These are phyloP conservation scores for Claviceps sp. DNA, from an alignment of 2,329 filamentous ascomycete genomes.

Conservation along the genomic window DNA sequence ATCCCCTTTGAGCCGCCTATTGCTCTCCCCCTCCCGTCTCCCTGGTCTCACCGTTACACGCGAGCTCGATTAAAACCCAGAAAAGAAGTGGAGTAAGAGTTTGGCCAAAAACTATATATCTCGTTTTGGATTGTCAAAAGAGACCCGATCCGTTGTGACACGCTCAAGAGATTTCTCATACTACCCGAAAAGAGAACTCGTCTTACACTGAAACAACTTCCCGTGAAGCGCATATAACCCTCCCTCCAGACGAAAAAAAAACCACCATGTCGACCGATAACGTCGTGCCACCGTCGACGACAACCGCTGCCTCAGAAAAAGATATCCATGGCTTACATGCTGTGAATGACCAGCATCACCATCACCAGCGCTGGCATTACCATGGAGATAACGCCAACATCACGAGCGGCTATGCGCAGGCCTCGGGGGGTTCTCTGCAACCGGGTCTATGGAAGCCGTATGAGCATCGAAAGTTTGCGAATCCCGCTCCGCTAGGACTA, in stretches of 20 bases:
- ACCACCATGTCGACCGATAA: constrained; percentile 7
- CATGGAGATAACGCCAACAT: constrained; percentile 14
- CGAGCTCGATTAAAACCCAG: too few species aligned
- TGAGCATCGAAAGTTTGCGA: constrained; percentile 61
- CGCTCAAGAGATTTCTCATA: too few species aligned
- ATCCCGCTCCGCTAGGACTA: constrained; percentile 66
- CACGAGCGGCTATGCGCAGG: constrained; percentile 7
- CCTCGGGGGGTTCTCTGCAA: constrained; percentile 53
- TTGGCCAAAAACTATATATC: too few species aligned
- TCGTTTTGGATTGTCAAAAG: too few species aligned
- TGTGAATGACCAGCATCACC: constrained; percentile 1
- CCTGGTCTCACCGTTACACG: too few species aligned
- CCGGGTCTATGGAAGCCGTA: constrained; percentile 51
- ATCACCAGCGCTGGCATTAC: constrained; percentile 10
- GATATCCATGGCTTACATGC: constrained; percentile 4
- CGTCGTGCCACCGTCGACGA: neutral
- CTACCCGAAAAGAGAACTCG: too few species aligned
- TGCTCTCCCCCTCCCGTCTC: too few species aligned
- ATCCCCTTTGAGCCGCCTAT: too few species aligned
- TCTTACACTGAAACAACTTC: too few species aligned
- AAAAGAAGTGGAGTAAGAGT: too few species aligned
- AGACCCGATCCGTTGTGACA: too few species aligned
- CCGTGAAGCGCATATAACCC: neutral
- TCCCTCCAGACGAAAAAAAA: neutral
- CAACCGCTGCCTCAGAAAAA: constrained; percentile 8